Evolutionary conservation across 495 filamentous ascomycete species (phyloP).

Genomic region (Aspergillus affinis): DNA sequence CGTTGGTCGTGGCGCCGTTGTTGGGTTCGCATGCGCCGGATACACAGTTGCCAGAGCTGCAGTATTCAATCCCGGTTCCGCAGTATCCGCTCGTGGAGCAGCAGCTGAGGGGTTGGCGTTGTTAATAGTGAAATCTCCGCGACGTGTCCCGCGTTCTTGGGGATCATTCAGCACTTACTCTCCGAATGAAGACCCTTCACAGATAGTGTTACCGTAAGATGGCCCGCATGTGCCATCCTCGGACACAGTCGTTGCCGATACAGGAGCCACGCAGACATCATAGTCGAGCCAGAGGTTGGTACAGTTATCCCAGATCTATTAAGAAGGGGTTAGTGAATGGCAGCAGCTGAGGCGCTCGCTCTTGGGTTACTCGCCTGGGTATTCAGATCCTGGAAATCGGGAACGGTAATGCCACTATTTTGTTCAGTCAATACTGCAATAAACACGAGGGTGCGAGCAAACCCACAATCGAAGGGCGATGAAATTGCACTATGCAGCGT

Average conservation of each 20-base stretch:
- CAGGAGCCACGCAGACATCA: conserved; percentile 13
- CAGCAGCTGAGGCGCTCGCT: conserved; percentile 7
- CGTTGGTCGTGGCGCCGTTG: conserved; percentile 4
- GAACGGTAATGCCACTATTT: conserved; percentile 8
- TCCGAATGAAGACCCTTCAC: conserved; percentile 10
- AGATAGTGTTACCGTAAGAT: conserved; percentile 8
- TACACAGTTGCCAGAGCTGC: conserved; percentile 6
- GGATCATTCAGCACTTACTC: conserved; percentile 6
- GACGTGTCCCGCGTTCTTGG: not conserved
- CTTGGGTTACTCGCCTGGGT: conserved; percentile 1
- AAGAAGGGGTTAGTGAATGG: not conserved
- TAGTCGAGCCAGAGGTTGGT: conserved; percentile 11
- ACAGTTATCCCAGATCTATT: conserved; percentile 9
- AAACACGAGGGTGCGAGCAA: conserved; percentile 6
- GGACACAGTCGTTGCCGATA: conserved; percentile 1
- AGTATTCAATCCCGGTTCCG: conserved; percentile 5
- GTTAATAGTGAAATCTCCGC: conserved; percentile 3
- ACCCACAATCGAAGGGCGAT: conserved; percentile 8
- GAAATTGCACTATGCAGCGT: conserved; percentile 6
- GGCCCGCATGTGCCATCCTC: conserved; percentile 7
- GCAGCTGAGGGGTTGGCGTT: conserved; percentile 9
- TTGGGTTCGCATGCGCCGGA: conserved; percentile 3
- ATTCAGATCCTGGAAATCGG: conserved; percentile 9
- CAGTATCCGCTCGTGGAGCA: conserved; percentile 9
- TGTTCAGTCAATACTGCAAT: conserved; percentile 5